Evolutionary conservation across 306 rosid genomes (phyloP), one percentile per base, ranked within the genome.

Genomic region (Castanea crenata): DNA sequence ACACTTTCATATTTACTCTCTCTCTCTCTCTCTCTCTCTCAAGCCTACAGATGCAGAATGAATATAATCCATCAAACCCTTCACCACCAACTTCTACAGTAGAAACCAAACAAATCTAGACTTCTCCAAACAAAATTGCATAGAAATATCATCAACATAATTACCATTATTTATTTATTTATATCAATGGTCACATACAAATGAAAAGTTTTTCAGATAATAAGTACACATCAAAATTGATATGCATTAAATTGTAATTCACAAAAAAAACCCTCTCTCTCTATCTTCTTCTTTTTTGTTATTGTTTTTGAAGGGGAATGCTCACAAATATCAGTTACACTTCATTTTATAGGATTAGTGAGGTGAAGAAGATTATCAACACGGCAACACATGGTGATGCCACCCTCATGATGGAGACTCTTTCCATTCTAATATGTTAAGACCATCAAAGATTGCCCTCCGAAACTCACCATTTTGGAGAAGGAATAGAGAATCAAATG

Each of bases 381-480:
- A 34, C 0, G 21, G 21, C 21, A 21, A 21, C 21, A 21, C 62
- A 15, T 21, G 61, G 56, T 34, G 64, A 77, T 38, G 71, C 76
- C 21, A 67, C 35, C 52, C 74, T 91, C 85, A 87, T 84, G 75
- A 81, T 3, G 82, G 75, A 69, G 90, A 76, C 81, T 91, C 97
- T 80, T 92, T 91, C 99, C 97, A 94, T 29, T 87, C 86, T 62
- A 94, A 78, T 85, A 97, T 85, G 77, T 84, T 72, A 19, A 94
- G 99, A 52, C 91, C 88, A 15, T 91, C 99, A 5, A 87, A 82
- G 31, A 94, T 94, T 35, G 97, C 97, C 75, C 90, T 88, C 25
- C 97, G 92, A 68, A 92, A 94, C 85, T 90, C 91, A 0, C 74
- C 87, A 11, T 91, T 92, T 86, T 87, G 99, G 51, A 91, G 95